phyloP scores from a whole-genome alignment of 208 protist genomes.

The Wallacemonas sp. region DNA sequence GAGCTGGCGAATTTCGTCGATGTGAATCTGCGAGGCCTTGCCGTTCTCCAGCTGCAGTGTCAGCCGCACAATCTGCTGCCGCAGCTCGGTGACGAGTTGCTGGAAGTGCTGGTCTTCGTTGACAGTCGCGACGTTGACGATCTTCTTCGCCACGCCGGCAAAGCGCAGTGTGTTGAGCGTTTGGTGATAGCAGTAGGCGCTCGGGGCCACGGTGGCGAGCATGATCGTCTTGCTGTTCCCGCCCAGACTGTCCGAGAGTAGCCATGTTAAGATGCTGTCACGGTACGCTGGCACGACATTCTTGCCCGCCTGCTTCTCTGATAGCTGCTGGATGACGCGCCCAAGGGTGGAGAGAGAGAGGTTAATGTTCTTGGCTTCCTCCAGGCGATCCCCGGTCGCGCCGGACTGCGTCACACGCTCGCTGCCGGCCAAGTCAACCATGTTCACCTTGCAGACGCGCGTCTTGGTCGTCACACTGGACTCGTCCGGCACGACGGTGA shows the following conservation, averaged over 20 bases:
- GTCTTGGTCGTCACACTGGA: conserved; percentile 61
- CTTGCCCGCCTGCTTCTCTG: conserved; percentile 67
- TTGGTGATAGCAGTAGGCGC: conserved; percentile 79
- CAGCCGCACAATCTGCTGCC: conserved; percentile 76
- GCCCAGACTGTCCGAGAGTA: conserved; percentile 82
- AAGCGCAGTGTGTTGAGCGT: conserved; percentile 88
- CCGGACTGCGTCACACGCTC: conserved; percentile 93
- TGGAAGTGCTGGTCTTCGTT: conserved; percentile 85
- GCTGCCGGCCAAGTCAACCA: conserved; percentile 97
- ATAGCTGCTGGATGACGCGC: conserved; percentile 86
- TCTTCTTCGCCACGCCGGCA: conserved; percentile 78
- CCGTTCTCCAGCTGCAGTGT: conserved; percentile 78
- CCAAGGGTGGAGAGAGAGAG: conserved; percentile 93
- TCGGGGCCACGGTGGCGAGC: conserved; percentile 84
- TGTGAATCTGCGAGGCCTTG: conserved; percentile 54
- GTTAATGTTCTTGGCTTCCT: conserved; percentile 97
- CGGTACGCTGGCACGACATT: conserved; percentile 80
- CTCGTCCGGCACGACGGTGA: conserved; percentile 36
- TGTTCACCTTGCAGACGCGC: conserved; percentile 78
- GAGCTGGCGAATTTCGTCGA: conserved; percentile 45
- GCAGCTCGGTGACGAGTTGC: conserved; percentile 65
- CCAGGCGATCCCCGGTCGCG: conserved; percentile 88
- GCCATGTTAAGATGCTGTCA: conserved; percentile 87
- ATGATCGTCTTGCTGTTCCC: conserved; percentile 91
- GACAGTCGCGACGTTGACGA: conserved; percentile 82